Conservation (phyloP, 345 rosid species). For the Gynandropsis gynandra region DNA sequence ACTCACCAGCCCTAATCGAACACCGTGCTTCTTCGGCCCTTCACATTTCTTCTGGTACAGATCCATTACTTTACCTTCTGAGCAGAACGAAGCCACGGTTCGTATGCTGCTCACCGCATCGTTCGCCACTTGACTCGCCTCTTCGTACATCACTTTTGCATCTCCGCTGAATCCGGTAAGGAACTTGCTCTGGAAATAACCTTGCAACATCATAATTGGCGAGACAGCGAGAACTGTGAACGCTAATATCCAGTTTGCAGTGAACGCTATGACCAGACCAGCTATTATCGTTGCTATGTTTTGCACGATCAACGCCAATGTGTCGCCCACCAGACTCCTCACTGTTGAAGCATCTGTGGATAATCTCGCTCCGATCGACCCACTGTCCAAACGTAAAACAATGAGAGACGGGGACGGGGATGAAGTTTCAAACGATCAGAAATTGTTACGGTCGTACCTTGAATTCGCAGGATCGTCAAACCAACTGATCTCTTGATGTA, state of each 20-base stretch:
- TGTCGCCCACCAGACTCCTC: constrained; percentile 46
- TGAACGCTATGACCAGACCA: constrained; percentile 42
- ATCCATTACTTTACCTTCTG: constrained; percentile 32
- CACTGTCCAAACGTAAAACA: constrained; percentile 21
- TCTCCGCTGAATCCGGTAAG: constrained; percentile 39
- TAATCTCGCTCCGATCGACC: constrained; percentile 46
- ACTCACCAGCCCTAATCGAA: constrained; percentile 29
- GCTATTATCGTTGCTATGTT: constrained; percentile 33
- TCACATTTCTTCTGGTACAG: constrained; percentile 34
- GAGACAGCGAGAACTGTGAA: constrained; percentile 28
- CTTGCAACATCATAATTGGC: constrained; percentile 36
- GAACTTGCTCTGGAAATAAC: constrained; percentile 33
- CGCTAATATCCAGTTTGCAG: constrained; percentile 48
- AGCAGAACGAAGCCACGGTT: constrained; percentile 37
- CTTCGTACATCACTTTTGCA: constrained; percentile 36
- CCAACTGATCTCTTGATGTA: constrained; percentile 80
- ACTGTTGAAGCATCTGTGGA: constrained; percentile 48
- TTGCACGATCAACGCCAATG: constrained; percentile 37
- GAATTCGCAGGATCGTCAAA: constrained; percentile 75
- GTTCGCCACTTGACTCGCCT: constrained; percentile 36
- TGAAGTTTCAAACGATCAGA: not conserved
- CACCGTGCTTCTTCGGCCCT: constrained; percentile 22
- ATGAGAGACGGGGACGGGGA: not conserved
- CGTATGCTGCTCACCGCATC: constrained; percentile 39
- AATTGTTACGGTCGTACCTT: constrained; percentile 23